A percentile compares a stretch with the other conserved stretches of the same genome.
Conservation (phyloP, 129 eudicot species). For the Flaveria bidentis region DNA sequence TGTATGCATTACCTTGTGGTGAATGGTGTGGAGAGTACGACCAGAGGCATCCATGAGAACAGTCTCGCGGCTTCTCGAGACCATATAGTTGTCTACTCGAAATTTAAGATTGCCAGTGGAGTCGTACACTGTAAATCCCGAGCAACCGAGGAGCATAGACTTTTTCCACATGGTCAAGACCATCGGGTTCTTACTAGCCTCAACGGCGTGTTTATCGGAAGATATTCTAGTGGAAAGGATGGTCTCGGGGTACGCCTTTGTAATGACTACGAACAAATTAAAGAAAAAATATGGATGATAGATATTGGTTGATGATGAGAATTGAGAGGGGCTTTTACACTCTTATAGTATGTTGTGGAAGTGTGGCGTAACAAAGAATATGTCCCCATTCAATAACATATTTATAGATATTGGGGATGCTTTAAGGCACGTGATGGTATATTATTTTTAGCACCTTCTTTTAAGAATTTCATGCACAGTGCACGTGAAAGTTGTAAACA, state of each 20-base stretch:
- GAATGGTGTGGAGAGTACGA: conserved; percentile 25
- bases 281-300: neutral
- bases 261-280: neutral
- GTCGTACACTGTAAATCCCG: conserved; percentile 61
- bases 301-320: too few species aligned
- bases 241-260: conserved; percentile 13
- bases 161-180: conserved; percentile 63
- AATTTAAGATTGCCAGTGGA: conserved; percentile 50
- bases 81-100: conserved; percentile 57
- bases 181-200: neutral
- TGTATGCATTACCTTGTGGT: conserved; percentile 21
- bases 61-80: conserved; percentile 28
- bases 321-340: too few species aligned
- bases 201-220: neutral
- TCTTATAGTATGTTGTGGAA: too few species aligned
- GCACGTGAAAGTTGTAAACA: too few species aligned
- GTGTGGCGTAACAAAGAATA: too few species aligned
- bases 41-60: conserved; percentile 62
- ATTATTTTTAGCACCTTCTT: too few species aligned
- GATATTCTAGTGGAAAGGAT: neutral
- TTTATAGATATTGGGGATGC: too few species aligned
- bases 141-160: conserved; percentile 48
- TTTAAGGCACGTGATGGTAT: too few species aligned
- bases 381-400: too few species aligned
- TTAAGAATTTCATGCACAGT: too few species aligned